Percentiles rank a stretch among this genome's conserved stretches.
Conservation (phyloP, 2,329 filamentous ascomycete species). For the Xylaria sp. region DNA sequence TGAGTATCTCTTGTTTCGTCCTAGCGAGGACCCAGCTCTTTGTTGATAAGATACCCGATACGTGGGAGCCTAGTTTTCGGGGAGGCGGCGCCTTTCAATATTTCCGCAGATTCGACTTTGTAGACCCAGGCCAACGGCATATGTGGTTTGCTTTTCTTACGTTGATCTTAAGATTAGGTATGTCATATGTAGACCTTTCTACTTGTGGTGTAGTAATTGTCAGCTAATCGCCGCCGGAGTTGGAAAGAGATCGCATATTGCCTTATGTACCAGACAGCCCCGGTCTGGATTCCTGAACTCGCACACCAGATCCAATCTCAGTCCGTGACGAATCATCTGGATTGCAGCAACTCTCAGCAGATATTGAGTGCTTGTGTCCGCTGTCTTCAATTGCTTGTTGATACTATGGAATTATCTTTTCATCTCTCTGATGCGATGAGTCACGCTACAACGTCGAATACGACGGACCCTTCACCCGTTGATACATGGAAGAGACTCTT, state of each 20-base stretch:
- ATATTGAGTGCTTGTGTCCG: constrained; percentile 27
- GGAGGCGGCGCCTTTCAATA: constrained; percentile 27
- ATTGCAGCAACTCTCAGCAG: constrained; percentile 4
- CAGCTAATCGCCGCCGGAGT: background rate
- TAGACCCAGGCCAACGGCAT: constrained; percentile 15
- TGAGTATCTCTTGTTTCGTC: constrained; percentile 32
- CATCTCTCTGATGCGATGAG: background rate
- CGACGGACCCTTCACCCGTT: background rate
- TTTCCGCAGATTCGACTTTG: constrained; percentile 31
- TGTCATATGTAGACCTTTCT: background rate
- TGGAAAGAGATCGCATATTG: constrained; percentile 35
- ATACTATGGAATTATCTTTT: constrained; percentile 32
- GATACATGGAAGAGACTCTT: constrained; percentile 20
- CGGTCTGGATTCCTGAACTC: constrained; percentile 28
- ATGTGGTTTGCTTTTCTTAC: constrained; percentile 35
- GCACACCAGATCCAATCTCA: constrained; percentile 25
- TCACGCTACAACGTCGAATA: background rate
- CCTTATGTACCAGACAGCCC: constrained; percentile 31
- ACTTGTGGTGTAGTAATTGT: background rate
- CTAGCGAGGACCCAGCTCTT: constrained; percentile 33
- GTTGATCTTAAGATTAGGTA: constrained; percentile 39
- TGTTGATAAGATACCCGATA: constrained; percentile 31
- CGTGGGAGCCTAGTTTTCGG: constrained; percentile 37
- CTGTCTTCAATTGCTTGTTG: constrained; percentile 32
- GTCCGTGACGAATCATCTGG: background rate